Evolutionary conservation across 1,284 basidiomycete genomes (phyloP).

Genomic region (Fistulinella staudtii): DNA sequence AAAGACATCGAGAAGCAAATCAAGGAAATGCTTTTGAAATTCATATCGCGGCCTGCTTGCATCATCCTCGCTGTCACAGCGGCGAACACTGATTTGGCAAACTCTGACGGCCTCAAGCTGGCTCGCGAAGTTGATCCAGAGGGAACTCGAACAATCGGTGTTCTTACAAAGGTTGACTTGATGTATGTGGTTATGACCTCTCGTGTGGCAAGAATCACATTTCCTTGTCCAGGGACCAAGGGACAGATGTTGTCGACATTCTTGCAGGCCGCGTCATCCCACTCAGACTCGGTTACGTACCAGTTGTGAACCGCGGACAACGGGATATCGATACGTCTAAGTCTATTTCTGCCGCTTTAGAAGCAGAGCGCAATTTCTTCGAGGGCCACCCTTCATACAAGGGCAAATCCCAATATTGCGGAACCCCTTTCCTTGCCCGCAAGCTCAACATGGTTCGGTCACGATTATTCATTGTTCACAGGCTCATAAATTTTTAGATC

Average conservation of each 20-base stretch:
- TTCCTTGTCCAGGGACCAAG: constrained; percentile 68
- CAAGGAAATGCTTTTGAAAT: constrained; percentile 93
- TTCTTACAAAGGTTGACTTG: constrained; percentile 95
- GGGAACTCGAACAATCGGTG: constrained; percentile 93
- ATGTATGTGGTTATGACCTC: constrained; percentile 59
- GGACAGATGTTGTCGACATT: constrained; percentile 98
- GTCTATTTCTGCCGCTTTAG: constrained; percentile 80
- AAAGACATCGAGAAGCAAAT: constrained; percentile 98
- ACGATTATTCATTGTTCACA: neutral
- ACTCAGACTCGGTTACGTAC: constrained; percentile 92
- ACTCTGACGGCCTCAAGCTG: constrained; percentile 96
- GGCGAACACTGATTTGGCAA: constrained; percentile 96
- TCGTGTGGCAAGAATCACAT: constrained; percentile 11
- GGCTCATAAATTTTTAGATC: constrained; percentile 52
- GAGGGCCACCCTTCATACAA: constrained; percentile 92
- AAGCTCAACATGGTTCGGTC: constrained; percentile 87
- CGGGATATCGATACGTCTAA: constrained; percentile 92
- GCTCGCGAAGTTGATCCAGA: constrained; percentile 97
- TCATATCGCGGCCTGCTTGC: constrained; percentile 88
- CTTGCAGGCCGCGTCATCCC: constrained; percentile 96
- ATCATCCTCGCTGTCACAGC: constrained; percentile 94
- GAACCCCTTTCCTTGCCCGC: constrained; percentile 94
- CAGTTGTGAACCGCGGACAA: constrained; percentile 96
- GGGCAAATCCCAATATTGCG: constrained; percentile 92
- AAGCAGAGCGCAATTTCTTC: constrained; percentile 90